Base-by-base conservation (phyloP, 768 basidiomycete genomes). In the Leccinum aurantiacum region DNA sequence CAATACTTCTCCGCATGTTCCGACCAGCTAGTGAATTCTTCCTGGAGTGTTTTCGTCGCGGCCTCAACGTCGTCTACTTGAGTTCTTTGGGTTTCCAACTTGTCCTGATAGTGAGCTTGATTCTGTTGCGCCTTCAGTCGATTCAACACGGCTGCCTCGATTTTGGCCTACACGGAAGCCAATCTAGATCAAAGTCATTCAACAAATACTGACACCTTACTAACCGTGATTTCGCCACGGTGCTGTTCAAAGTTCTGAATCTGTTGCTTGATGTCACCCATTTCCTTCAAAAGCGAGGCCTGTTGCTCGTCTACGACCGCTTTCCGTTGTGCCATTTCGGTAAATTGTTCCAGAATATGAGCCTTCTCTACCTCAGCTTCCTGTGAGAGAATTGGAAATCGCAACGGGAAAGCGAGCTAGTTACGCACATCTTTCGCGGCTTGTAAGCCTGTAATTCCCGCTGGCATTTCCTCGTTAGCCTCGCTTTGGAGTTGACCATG, bases 11-110 rank as follows among this genome's bases (percentile, higher is more conserved):
- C 70, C 15, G 92, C 93, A 46, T 82, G 82, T 4, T 69, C 75
- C 3, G 84, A 84, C 89, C 90, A 93, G 24, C 77, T 78, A 83
- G 75, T 72, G 62, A 87, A 90, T 68, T 93, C 89, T 57, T 79
- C 71, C 65, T 88, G 77, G 17, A 90, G 69, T 11, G 81, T 75
- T 15, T 81, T 76, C 3, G 80, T 80, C 4, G 76, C 73, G 7
- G 71, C 78, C 58, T 89, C 77, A 1, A 79, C 74, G 0, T 73
- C 74, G 0, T 74, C 71, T 4, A 89, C 75, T 54, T 76, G 77
- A 50, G 67, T 71, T 61, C 78, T 73, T 63, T 88, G 86, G 0
- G 77, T 76, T 6, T 74, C 76, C 0, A 87, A 72, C 63, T 89
- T 92, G 9, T 73, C 69, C 24, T 76, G 69, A 57, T 79, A 91